Percentiles rank a stretch among this genome's conserved stretches.
Evolutionary conservation across 1,284 basidiomycete species (phyloP).

Genomic region (Puccinia horiana): DNA sequence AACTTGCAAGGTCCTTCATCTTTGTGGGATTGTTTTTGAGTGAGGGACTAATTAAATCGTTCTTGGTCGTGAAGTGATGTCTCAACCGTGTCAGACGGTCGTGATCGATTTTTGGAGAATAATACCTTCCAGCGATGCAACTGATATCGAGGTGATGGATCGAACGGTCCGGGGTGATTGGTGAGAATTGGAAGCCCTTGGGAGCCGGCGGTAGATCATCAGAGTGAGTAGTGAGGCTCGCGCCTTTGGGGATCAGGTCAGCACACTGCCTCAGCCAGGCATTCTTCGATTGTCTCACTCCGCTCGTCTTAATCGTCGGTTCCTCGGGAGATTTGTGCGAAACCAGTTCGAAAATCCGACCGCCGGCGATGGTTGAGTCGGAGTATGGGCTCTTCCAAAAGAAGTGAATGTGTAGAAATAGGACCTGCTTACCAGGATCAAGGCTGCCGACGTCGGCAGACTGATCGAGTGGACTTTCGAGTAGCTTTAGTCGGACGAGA

Average conservation of each 20-base stretch:
- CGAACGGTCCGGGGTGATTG: background rate
- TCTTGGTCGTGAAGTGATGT: background rate
- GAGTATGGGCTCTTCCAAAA: background rate
- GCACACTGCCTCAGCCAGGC: constrained; percentile 1
- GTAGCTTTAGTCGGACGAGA: constrained; percentile 21
- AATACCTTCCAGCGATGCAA: constrained; percentile 47
- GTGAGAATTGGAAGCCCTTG: constrained; percentile 28
- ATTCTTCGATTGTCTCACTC: background rate
- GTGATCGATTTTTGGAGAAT: constrained; percentile 23
- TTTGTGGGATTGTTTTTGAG: background rate
- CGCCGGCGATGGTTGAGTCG: background rate
- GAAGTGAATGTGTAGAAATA: constrained; percentile 3
- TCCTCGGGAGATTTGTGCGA: background rate
- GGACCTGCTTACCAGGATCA: background rate
- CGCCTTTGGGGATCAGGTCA: constrained; percentile 1
- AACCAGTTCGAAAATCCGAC: constrained; percentile 29
- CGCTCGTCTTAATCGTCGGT: background rate
- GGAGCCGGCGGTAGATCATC: constrained; percentile 24
- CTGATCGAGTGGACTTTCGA: background rate
- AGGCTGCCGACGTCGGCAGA: background rate
- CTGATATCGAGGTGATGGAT: constrained; percentile 32
- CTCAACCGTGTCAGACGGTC: constrained; percentile 4
- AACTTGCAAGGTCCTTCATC: background rate
- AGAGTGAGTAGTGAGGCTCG: background rate
- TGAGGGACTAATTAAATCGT: background rate